Evolutionary conservation across 2,329 filamentous ascomycete genomes (phyloP).

Genomic region (Aspergillus aculeatinus): DNA sequence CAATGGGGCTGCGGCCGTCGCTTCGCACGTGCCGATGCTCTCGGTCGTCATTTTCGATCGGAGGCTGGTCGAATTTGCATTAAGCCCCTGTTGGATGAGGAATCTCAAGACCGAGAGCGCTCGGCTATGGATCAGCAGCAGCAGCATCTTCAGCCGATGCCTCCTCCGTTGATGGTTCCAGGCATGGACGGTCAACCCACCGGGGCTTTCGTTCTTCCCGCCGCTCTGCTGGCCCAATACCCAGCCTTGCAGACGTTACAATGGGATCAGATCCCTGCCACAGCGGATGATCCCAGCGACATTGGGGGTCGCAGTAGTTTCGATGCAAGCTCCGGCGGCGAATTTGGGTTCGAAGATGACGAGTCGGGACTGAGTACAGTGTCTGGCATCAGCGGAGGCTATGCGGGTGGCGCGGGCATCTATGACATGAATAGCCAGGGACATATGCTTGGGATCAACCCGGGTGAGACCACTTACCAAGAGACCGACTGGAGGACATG

Average conservation of each 20-base stretch:
- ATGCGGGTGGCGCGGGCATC: slow-evolving; percentile 33
- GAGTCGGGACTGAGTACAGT: slow-evolving; percentile 38
- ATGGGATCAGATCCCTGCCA: slow-evolving; percentile 72
- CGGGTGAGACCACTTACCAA: slow-evolving; percentile 27
- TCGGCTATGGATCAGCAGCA: slow-evolving; percentile 71
- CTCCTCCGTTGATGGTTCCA: slow-evolving; percentile 61
- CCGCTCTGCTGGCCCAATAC: slow-evolving; percentile 85
- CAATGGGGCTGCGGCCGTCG: slow-evolving; percentile 91
- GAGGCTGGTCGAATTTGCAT: slow-evolving; percentile 96
- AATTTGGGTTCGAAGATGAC: slow-evolving; percentile 46
- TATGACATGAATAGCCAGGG: slow-evolving; percentile 29
- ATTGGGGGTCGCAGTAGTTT: slow-evolving; percentile 65
- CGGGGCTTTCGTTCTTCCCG: slow-evolving; percentile 72
- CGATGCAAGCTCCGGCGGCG: slow-evolving; percentile 45
- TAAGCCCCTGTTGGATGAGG: slow-evolving; percentile 93
- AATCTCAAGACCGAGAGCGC: slow-evolving; percentile 78
- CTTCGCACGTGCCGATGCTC: slow-evolving; percentile 91
- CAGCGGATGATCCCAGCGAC: slow-evolving; percentile 55
- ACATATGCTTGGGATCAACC: slow-evolving; percentile 32
- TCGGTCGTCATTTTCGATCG: slow-evolving; percentile 91
- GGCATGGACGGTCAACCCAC: slow-evolving; percentile 56
- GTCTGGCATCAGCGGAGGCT: slow-evolving; percentile 37
- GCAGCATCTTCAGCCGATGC: slow-evolving; percentile 60
- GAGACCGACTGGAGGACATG: slow-evolving; percentile 32
- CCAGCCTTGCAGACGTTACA: slow-evolving; percentile 88